Percentiles rank a stretch among this genome's conserved stretches.
Evolutionary conservation across 345 rosid species (phyloP).

Genomic region (Turnera subulata): DNA sequence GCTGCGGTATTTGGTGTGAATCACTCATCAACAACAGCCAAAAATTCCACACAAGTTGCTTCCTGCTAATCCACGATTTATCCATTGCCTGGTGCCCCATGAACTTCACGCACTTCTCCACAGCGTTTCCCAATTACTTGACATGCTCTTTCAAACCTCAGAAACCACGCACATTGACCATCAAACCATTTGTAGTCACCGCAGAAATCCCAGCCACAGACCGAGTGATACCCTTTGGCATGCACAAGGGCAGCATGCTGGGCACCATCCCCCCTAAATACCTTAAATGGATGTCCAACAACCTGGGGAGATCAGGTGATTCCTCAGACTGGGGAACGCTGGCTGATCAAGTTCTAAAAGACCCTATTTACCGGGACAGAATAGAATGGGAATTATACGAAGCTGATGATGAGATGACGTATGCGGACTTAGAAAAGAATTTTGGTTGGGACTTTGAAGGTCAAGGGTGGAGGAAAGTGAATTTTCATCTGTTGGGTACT

Average conservation of each 20-base stretch:
- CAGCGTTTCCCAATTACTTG: conserved; percentile 19
- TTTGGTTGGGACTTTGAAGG: conserved; percentile 86
- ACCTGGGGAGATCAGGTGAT: conserved; percentile 63
- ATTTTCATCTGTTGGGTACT: conserved; percentile 70
- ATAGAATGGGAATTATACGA: conserved; percentile 91
- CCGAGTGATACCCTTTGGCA: conserved; percentile 66
- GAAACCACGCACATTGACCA: conserved; percentile 3
- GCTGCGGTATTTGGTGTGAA: too few species aligned
- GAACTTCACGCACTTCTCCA: conserved; percentile 7
- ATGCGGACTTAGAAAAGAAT: conserved; percentile 67
- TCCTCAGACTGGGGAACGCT: conserved; percentile 63
- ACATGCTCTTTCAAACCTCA: conserved; percentile 34
- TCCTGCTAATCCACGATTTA: too few species aligned
- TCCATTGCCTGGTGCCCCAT: too few species aligned
- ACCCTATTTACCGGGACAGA: conserved; percentile 63
- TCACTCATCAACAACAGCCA: too few species aligned
- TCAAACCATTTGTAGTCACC: conserved; percentile 6
- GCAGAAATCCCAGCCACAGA: conserved; percentile 44
- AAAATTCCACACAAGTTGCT: too few species aligned
- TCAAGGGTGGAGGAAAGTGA: conserved; percentile 63
- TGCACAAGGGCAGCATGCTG: conserved; percentile 75
- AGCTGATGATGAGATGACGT: too few species aligned
- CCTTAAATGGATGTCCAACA: conserved; percentile 72
- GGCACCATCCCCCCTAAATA: conserved; percentile 72
- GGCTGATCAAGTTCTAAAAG: conserved; percentile 67